Evolutionary conservation across 1,284 basidiomycete species (phyloP), one percentile per base, ranked within the genome.

Genomic region (Pyrrhoderma lamaoense): DNA sequence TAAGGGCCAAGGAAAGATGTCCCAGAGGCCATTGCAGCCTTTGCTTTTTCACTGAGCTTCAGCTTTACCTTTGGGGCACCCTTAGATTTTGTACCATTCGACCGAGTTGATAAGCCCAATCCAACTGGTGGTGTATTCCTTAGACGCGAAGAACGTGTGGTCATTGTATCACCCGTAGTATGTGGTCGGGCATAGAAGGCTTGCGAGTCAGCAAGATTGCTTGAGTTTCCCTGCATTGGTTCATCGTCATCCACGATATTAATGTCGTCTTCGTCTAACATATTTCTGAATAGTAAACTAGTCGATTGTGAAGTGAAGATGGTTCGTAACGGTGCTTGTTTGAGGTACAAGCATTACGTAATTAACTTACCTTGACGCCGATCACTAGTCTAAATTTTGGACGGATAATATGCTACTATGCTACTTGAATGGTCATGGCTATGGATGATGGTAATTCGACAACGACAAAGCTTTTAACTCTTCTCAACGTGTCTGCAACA

Each of bases 401-500:
- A 31, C 11, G 11, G 27, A 14, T 18, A 25, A n/a, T 36, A 31
- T 36, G 35, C 3, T 8, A 13, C 16, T 47, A 16, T 18, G 18
- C 25, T 27, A 18, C 18, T 5, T n/a, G 37, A n/a, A 36, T 34
- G 16, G 49, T 35, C 48, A 16, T 43, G 16, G 42, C 3, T 27
- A 71, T 74, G 68, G 72, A 74, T 55, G 71, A 75, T 56, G 69
- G 67, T 44, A 81, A 79, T 60, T 69, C 74, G 8, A 79, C 84
- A n/a, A 85, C 82, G 2, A 87, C 86, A 42, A 85, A 85, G 56
- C 81, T 99, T 1, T 70, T 98, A 37, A 99, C 96, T 0, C 79
- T 99, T 1, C 76, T 99, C 25, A 99, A 99, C 66, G 91, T 97
- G 1, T 91, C 89, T 45, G 89, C 93, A 0, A 80, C 79, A 7